Evolutionary conservation across 2,329 filamentous ascomycete species (phyloP).

Genomic region (Gremmenia infestans): DNA sequence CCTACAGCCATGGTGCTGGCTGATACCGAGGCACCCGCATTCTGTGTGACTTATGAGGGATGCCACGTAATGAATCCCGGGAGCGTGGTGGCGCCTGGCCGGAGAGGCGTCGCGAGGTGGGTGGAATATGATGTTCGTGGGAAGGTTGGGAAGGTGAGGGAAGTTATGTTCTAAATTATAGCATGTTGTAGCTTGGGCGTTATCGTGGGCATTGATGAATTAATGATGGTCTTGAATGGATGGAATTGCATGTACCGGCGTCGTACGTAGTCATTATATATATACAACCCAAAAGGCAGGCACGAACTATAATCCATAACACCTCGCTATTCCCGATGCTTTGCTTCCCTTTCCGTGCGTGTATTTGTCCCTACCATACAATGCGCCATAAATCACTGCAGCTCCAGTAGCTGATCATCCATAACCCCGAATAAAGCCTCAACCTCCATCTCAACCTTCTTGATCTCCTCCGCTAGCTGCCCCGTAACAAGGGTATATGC

Average conservation of each 20-base stretch:
- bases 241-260: not conserved
- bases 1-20: slow-evolving; percentile 79
- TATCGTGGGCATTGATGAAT: not conserved
- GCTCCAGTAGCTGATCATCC: slow-evolving; percentile 52
- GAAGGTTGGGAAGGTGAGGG: slow-evolving; percentile 27
- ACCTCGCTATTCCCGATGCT: not conserved
- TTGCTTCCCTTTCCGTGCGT: not conserved
- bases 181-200: not conserved
- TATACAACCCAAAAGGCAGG: not conserved
- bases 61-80: slow-evolving; percentile 96
- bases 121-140: slow-evolving; percentile 70
- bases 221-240: not conserved
- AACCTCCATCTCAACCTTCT: slow-evolving; percentile 55
- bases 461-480: slow-evolving; percentile 61
- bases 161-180: slow-evolving; percentile 24
- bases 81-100: slow-evolving; percentile 63
- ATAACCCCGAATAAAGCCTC: slow-evolving; percentile 60
- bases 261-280: not conserved
- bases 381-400: slow-evolving; percentile 40
- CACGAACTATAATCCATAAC: not conserved
- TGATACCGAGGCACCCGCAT: slow-evolving; percentile 76
- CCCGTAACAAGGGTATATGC: slow-evolving; percentile 74
- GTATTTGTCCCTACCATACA: not conserved
- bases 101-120: slow-evolving; percentile 71
- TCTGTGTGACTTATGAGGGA: slow-evolving; percentile 87